A percentile compares a stretch with the other conserved stretches of the same genome.
These are phyloP conservation scores for Fusarium verrucosum DNA, from an alignment of 2,329 filamentous ascomycete genomes.

Conservation along the genomic window DNA sequence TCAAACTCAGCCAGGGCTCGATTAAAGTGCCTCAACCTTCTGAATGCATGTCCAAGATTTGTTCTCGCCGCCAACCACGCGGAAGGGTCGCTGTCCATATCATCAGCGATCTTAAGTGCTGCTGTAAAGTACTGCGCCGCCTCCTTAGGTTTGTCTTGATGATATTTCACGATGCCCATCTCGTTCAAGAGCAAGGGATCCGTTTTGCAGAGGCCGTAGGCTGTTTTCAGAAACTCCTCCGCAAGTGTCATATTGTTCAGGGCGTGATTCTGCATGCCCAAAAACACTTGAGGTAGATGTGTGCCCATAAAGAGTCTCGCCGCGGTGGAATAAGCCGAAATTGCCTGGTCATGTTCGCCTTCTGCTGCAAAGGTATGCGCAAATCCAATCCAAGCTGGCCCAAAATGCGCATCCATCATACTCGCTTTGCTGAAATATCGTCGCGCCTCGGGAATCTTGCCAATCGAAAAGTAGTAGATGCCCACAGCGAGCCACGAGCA, in stretches of 20 bases:
- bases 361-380: slow-evolving; percentile 98
- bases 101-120: slow-evolving; percentile 79
- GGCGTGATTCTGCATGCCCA: slow-evolving; percentile 98
- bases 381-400: slow-evolving; percentile 98
- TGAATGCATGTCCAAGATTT: slow-evolving; percentile 89
- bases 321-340: slow-evolving; percentile 95
- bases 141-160: slow-evolving; percentile 80
- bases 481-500: slow-evolving; percentile 95
- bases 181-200: slow-evolving; percentile 95
- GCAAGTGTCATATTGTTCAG: slow-evolving; percentile 94
- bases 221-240: slow-evolving; percentile 91
- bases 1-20: slow-evolving; percentile 85
- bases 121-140: slow-evolving; percentile 81
- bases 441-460: slow-evolving; percentile 90
- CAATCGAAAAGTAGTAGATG: slow-evolving; percentile 90
- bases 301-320: slow-evolving; percentile 96
- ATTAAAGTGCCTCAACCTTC: slow-evolving; percentile 73
- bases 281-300: slow-evolving; percentile 91
- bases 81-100: slow-evolving; percentile 82
- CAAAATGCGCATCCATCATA: slow-evolving; percentile 97
- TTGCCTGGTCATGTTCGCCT: slow-evolving; percentile 97
- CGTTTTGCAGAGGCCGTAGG: slow-evolving; percentile 81
- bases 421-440: slow-evolving; percentile 97
- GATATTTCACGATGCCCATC: slow-evolving; percentile 94
- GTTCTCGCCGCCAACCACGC: slow-evolving; percentile 86